These are phyloP conservation scores for Fusarium nygamai DNA, from an alignment of 2,329 filamentous ascomycete genomes.

Conservation along the genomic window DNA sequence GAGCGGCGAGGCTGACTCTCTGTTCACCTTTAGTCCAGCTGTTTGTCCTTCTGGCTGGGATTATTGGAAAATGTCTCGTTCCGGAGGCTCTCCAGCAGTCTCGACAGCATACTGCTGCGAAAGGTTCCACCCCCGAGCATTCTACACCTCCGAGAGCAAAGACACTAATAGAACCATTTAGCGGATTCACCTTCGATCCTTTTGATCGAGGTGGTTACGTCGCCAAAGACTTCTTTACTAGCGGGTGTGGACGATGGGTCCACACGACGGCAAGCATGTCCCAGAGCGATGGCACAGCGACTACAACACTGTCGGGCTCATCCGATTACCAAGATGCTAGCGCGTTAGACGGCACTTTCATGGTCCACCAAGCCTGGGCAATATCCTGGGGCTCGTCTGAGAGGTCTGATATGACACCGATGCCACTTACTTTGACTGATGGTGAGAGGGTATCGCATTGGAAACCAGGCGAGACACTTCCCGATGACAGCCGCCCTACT, in stretches of 20 bases:
- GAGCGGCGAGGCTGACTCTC: neutral
- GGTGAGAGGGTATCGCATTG: neutral
- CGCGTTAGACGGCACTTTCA: neutral
- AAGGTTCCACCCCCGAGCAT: neutral
- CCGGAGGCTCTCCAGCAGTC: neutral
- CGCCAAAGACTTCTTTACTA: neutral
- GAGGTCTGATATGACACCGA: neutral
- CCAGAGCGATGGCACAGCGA: neutral
- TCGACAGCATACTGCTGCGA: neutral
- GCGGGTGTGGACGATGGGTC: neutral
- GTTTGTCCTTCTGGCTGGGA: neutral
- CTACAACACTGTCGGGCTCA: neutral
- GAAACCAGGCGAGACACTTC: neutral
- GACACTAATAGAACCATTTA: neutral
- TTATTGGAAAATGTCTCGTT: neutral
- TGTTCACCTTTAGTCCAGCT: neutral
- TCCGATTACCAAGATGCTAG: neutral
- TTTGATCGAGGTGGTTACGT: neutral
- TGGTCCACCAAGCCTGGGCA: neutral
- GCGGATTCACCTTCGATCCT: neutral
- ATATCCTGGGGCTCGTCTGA: neutral
- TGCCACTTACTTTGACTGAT: neutral
- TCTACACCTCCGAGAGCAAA: neutral
- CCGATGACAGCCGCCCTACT: neutral
- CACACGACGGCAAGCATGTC: neutral